Conservation (phyloP, 768 basidiomycete species). For the Kwoniella dejecticola region DNA sequence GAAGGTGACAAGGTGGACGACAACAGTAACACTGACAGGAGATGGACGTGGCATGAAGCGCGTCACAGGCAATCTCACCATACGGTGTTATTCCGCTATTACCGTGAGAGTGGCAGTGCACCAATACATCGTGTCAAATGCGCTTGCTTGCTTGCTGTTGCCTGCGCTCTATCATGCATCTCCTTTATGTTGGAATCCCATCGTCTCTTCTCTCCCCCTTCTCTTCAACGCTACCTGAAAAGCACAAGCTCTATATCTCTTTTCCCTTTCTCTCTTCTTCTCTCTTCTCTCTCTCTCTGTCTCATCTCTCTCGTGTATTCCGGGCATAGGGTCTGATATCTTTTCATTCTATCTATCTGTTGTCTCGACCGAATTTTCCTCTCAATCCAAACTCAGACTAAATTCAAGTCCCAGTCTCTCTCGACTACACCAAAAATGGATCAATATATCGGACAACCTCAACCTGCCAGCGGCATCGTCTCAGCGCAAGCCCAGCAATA, state of each 20-base stretch:
- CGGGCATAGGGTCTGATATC: slow-evolving; percentile 25
- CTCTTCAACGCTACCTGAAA: not conserved
- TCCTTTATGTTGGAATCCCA: slow-evolving; percentile 4
- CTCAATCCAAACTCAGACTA: too few relatives aligned
- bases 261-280: slow-evolving; percentile 17
- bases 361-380: slow-evolving; percentile 57
- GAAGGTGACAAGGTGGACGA: too few relatives aligned
- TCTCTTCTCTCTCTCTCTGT: slow-evolving; percentile 55
- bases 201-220: not conserved
- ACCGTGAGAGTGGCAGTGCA: slow-evolving; percentile 9
- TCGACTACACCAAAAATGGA: slow-evolving; percentile 22
- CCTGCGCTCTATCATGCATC: not conserved
- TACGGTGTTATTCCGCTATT: slow-evolving; percentile 5
- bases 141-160: too few relatives aligned
- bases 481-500: slow-evolving; percentile 1
- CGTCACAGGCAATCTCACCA: slow-evolving; percentile 9
- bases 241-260: slow-evolving; percentile 5
- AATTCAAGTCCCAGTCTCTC: too few relatives aligned
- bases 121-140: not conserved
- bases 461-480: slow-evolving; percentile 10
- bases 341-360: slow-evolving; percentile 50
- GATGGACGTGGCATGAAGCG: slow-evolving; percentile 27
- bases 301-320: slow-evolving; percentile 45
- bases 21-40: not conserved
- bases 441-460: slow-evolving; percentile 9